Conservation (phyloP, 441 rosid species). For the Erodium trifolium region DNA sequence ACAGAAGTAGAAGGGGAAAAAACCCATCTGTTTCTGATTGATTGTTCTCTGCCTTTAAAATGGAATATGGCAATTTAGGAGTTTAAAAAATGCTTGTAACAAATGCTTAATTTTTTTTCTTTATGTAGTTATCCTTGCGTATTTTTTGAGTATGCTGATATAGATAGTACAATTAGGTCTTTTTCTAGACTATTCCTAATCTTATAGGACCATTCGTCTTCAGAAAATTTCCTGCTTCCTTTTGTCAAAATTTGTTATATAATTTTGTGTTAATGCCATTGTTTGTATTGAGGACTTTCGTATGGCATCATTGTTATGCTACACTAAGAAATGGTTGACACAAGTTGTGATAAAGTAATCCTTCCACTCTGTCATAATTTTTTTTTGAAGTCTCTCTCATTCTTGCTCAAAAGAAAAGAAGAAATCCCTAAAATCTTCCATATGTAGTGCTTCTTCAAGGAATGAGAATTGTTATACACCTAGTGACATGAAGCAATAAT, state of each 20-base stretch:
- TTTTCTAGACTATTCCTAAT: neutral
- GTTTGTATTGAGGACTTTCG: no score
- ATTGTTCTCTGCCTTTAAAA: neutral
- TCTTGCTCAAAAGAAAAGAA: neutral
- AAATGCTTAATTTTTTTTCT: neutral
- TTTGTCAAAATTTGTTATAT: no score
- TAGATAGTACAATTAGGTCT: neutral
- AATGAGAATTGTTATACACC: neutral
- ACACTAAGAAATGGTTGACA: neutral
- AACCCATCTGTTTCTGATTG: neutral
- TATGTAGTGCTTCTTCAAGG: neutral
- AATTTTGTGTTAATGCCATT: no score
- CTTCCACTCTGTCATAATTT: neutral
- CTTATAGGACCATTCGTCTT: no score
- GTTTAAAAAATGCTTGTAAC: neutral
- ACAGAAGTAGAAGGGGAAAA: neutral
- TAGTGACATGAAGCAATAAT: neutral
- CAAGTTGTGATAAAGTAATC: neutral
- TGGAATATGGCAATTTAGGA: conserved; percentile 1
- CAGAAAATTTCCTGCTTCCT: no score
- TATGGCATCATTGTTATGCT: no score
- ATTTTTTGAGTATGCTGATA: neutral
- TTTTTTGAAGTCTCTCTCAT: neutral
- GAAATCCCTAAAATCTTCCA: neutral
- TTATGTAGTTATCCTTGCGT: neutral